A percentile compares a stretch with the other conserved stretches of the same genome.
These are phyloP conservation scores for Phytopythium helicoides DNA, from an alignment of 352 stramenopile genomes.

Conservation along the genomic window DNA sequence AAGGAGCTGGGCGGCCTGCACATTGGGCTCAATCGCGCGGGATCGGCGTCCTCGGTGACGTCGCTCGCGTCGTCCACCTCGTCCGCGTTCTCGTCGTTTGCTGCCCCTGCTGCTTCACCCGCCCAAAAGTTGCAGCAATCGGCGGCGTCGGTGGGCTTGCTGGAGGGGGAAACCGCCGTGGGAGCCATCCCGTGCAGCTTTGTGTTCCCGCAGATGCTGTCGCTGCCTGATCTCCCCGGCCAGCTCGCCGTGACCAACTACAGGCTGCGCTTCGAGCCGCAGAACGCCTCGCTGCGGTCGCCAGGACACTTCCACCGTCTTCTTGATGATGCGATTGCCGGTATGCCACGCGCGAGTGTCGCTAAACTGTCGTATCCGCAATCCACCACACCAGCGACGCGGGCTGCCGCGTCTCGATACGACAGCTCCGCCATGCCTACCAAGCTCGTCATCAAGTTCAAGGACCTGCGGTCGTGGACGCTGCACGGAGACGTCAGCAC, in stretches of 20 bases:
- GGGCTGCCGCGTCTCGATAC: constrained; percentile 18
- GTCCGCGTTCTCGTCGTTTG: constrained; percentile 1
- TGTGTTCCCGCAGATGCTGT: constrained; percentile 42
- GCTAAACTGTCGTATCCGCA: constrained; percentile 75
- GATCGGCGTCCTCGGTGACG: constrained; percentile 1
- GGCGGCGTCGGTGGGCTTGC: constrained; percentile 8
- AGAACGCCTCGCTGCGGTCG: constrained; percentile 34
- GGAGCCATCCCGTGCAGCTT: constrained; percentile 48
- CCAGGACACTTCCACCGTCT: constrained; percentile 51
- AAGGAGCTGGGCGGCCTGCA: constrained; percentile 5
- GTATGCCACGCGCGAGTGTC: constrained; percentile 60
- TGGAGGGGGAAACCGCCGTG: constrained; percentile 45
- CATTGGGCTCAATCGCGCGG: neutral
- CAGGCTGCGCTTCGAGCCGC: constrained; percentile 68
- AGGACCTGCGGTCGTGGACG: constrained; percentile 70
- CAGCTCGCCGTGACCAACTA: constrained; percentile 67
- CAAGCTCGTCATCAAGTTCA: constrained; percentile 78
- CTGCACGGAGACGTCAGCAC: constrained; percentile 56
- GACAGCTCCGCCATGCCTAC: constrained; percentile 33
- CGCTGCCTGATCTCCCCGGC: constrained; percentile 47
- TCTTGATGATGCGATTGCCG: constrained; percentile 55
- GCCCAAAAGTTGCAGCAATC: neutral
- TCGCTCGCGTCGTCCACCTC: constrained; percentile 4
- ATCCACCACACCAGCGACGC: constrained; percentile 21
- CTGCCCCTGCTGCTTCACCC: neutral